These are phyloP conservation scores for Thalassiosira ordinaria DNA, from an alignment of 352 stramenopile species.

Conservation along the genomic window DNA sequence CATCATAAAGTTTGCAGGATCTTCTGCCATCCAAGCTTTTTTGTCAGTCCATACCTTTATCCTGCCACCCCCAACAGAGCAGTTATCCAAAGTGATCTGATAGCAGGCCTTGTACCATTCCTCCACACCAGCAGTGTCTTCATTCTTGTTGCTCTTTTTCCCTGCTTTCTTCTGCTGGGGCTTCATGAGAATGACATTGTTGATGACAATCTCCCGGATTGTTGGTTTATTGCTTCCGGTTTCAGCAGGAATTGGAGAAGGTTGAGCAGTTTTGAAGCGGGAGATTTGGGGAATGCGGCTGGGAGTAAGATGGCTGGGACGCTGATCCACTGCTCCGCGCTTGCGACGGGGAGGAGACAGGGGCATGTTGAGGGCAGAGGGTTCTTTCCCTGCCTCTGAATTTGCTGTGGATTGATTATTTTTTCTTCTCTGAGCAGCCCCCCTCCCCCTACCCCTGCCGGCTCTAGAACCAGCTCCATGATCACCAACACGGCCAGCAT, in stretches of 20 bases:
- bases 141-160: too few relatives aligned
- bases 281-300: neutral
- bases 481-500: too few relatives aligned
- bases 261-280: neutral
- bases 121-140: neutral
- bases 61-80: neutral
- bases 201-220: neutral
- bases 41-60: conserved; percentile 1
- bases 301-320: neutral
- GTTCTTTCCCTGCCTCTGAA: too few relatives aligned
- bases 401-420: too few relatives aligned
- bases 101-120: neutral
- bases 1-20: conserved; percentile 8
- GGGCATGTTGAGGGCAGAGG: too few relatives aligned
- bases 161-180: too few relatives aligned
- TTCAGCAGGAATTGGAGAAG: neutral
- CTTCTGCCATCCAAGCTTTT: neutral
- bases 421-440: too few relatives aligned
- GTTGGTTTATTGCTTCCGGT: too few relatives aligned
- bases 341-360: neutral
- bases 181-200: neutral
- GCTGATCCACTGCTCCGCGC: neutral
- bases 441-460: too few relatives aligned
- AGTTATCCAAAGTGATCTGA: neutral
- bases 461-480: too few relatives aligned